Evolutionary conservation across 2,329 filamentous ascomycete species (phyloP).

Genomic region (Apiospora arundinis): DNA sequence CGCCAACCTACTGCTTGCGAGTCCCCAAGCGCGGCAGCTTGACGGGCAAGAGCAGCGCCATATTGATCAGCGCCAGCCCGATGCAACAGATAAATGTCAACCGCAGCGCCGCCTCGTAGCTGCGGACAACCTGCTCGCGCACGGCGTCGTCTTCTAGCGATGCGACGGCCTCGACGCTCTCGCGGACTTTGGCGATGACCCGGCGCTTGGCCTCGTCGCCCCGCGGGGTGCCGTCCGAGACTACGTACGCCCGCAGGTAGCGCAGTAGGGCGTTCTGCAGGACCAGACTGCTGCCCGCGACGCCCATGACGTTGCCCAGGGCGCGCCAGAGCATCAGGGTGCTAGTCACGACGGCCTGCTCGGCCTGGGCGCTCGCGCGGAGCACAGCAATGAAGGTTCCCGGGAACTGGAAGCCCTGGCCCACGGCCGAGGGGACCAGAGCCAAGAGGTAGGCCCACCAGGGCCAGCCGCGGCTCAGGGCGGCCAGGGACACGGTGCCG

Average conservation of each 20-base stretch:
- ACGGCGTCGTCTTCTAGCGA: conserved; percentile 47
- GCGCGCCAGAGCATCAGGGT: conserved; percentile 76
- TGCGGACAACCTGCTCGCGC: conserved; percentile 59
- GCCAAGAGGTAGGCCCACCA: conserved; percentile 60
- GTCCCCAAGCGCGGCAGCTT: conserved; percentile 59
- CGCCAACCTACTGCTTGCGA: conserved; percentile 40
- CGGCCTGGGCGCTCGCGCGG: conserved; percentile 61
- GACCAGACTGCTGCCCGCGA: conserved; percentile 73
- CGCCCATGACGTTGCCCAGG: conserved; percentile 75
- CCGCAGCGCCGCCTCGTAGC: conserved; percentile 59
- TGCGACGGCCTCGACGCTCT: conserved; percentile 61
- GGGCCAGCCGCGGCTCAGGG: conserved; percentile 58
- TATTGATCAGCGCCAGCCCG: conserved; percentile 54
- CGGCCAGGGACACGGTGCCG: conserved; percentile 57
- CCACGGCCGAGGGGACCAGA: conserved; percentile 62
- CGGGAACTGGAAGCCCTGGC: conserved; percentile 70
- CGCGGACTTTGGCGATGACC: conserved; percentile 58
- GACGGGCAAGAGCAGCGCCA: conserved; percentile 56
- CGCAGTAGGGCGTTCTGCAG: conserved; percentile 72
- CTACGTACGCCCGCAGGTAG: conserved; percentile 65
- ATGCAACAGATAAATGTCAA: conserved; percentile 53
- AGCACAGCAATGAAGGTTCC: conserved; percentile 69
- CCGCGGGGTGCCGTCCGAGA: conserved; percentile 7
- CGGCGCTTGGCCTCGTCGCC: conserved; percentile 58
- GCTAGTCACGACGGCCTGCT: conserved; percentile 73